Percentiles rank a stretch among this genome's conserved stretches.
These are phyloP conservation scores for Craspedostauros australis DNA, from an alignment of 108 stramenopile species.

Conservation along the genomic window DNA sequence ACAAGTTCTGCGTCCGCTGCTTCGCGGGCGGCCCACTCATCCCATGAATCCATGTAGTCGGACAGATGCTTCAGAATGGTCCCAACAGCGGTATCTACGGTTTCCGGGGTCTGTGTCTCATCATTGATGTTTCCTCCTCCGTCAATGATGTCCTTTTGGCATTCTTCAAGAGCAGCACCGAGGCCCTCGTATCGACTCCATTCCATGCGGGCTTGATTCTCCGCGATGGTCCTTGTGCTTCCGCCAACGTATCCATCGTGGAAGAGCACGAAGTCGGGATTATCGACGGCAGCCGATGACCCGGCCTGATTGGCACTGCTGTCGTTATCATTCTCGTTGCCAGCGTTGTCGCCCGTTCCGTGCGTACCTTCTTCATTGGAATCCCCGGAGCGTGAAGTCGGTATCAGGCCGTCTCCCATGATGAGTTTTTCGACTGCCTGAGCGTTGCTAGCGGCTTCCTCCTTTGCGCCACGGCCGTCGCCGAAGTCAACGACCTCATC, in stretches of 20 bases:
- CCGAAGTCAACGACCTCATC: no score
- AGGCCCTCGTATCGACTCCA: conserved; percentile 58
- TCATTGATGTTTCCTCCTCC: conserved; percentile 6
- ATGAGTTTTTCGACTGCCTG: conserved; percentile 63
- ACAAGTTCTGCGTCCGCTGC: conserved; percentile 73
- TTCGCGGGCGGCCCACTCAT: conserved; percentile 55
- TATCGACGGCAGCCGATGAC: no score
- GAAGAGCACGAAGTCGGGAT: conserved; percentile 71
- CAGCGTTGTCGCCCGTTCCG: background rate
- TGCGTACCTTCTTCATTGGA: conserved; percentile 22
- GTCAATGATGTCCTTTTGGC: conserved; percentile 14
- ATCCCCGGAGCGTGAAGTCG: conserved; percentile 9
- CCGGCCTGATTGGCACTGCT: background rate
- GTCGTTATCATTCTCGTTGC: no score
- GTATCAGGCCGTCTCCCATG: conserved; percentile 55
- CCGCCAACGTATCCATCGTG: conserved; percentile 33
- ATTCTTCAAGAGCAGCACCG: conserved; percentile 54
- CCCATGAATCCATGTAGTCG: conserved; percentile 69
- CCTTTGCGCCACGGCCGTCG: conserved; percentile 8
- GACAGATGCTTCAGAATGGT: conserved; percentile 37
- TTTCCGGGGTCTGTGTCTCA: background rate
- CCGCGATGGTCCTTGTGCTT: conserved; percentile 6
- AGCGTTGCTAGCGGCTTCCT: conserved; percentile 34
- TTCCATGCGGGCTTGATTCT: conserved; percentile 36
- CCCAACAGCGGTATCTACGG: conserved; percentile 24